Evolutionary conservation across 495 filamentous ascomycete species (phyloP).

Genomic region (Daldinia decipiens): DNA sequence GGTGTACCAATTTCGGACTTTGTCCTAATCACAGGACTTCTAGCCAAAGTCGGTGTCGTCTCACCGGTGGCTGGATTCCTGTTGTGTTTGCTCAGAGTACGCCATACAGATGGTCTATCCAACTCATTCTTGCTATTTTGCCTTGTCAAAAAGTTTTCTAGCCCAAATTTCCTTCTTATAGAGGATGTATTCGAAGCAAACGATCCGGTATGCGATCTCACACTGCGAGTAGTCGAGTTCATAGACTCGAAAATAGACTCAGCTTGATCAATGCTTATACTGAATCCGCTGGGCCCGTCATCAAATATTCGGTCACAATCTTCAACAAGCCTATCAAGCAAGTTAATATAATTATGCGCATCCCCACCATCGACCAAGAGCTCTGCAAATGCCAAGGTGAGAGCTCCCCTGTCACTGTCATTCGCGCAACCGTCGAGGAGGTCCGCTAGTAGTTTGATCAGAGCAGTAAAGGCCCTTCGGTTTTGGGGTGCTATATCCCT

Average conservation of each 20-base stretch:
- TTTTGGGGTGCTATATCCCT: conserved; percentile 90
- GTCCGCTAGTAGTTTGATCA: conserved; percentile 87
- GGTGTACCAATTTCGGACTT: conserved; percentile 78
- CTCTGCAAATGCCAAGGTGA: conserved; percentile 92
- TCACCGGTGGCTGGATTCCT: conserved; percentile 65
- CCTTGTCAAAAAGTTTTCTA: conserved; percentile 72
- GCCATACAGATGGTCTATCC: conserved; percentile 82
- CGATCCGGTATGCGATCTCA: conserved; percentile 61
- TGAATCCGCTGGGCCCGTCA: conserved; percentile 62
- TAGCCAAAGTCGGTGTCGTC: conserved; percentile 64
- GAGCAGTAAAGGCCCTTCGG: conserved; percentile 82
- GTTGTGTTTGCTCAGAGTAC: conserved; percentile 87
- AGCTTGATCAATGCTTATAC: conserved; percentile 48
- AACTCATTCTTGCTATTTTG: conserved; percentile 78
- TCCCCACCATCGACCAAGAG: conserved; percentile 80
- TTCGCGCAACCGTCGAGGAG: conserved; percentile 94
- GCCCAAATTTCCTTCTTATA: conserved; percentile 82
- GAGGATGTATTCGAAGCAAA: conserved; percentile 79
- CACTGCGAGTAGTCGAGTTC: conserved; percentile 54
- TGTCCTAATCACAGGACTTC: conserved; percentile 74
- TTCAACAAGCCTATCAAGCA: conserved; percentile 91
- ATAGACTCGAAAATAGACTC: conserved; percentile 58
- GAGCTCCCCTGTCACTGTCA: conserved; percentile 88
- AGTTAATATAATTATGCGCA: conserved; percentile 84
- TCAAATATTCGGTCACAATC: conserved; percentile 91